A percentile compares a stretch with the other conserved stretches of the same genome.
Evolutionary conservation across 2,329 filamentous ascomycete species (phyloP).

Genomic region (Pezizomycotina sp.): DNA sequence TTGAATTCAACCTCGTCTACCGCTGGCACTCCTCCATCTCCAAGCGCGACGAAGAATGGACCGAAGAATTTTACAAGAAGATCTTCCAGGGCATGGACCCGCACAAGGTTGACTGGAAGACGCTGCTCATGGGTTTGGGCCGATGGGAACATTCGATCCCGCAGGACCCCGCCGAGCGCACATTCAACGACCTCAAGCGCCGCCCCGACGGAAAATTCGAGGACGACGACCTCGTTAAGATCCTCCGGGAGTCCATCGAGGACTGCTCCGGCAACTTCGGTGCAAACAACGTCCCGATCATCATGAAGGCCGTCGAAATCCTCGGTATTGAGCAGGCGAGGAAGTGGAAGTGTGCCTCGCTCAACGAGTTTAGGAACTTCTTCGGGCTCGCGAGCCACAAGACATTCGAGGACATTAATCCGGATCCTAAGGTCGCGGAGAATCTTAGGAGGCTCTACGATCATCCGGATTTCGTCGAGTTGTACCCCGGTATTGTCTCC

Average conservation of each 20-base stretch:
- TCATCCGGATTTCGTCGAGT: slow-evolving; percentile 62
- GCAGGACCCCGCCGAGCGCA: slow-evolving; percentile 50
- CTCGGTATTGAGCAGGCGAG: slow-evolving; percentile 63
- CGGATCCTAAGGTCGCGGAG: slow-evolving; percentile 52
- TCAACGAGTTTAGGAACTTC: slow-evolving; percentile 76
- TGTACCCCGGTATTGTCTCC: slow-evolving; percentile 62
- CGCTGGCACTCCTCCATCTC: slow-evolving; percentile 71
- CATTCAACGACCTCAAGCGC: slow-evolving; percentile 48
- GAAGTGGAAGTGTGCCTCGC: slow-evolving; percentile 57
- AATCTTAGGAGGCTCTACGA: slow-evolving; percentile 53
- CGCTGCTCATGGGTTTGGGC: slow-evolving; percentile 46
- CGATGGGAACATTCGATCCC: slow-evolving; percentile 46
- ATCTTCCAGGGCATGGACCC: slow-evolving; percentile 35
- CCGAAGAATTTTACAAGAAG: slow-evolving; percentile 46
- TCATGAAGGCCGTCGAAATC: slow-evolving; percentile 61
- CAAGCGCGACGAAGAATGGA: slow-evolving; percentile 60
- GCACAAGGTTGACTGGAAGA: slow-evolving; percentile 36
- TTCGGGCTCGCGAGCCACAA: slow-evolving; percentile 61
- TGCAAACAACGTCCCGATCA: slow-evolving; percentile 54
- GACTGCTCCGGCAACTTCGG: slow-evolving; percentile 57
- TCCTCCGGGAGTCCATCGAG: slow-evolving; percentile 52
- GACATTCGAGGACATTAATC: slow-evolving; percentile 70
- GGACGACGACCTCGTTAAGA: slow-evolving; percentile 60
- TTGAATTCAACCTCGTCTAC: slow-evolving; percentile 79
- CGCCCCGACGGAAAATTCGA: slow-evolving; percentile 47